Evolutionary conservation across 352 stramenopile species (phyloP).

Genomic region (Pythium coloratum): DNA sequence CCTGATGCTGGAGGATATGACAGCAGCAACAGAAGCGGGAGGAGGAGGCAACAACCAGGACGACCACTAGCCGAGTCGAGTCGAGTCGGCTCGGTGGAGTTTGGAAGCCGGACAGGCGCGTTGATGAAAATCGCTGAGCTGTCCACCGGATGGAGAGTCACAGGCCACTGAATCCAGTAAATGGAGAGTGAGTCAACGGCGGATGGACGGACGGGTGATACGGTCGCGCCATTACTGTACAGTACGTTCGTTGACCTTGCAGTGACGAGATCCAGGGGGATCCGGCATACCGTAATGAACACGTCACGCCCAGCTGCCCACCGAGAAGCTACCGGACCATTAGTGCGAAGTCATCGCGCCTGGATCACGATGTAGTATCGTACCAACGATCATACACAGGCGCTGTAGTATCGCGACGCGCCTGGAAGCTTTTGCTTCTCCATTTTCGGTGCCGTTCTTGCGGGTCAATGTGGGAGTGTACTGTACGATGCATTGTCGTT

Average conservation of each 20-base stretch:
- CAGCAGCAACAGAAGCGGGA: background rate
- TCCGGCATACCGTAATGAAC: background rate
- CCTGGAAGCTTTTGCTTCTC: background rate
- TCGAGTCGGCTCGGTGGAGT: no score
- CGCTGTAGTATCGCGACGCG: background rate
- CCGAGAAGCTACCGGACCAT: background rate
- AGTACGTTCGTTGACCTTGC: no score
- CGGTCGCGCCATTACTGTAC: no score
- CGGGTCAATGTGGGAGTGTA: background rate
- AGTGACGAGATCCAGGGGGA: background rate
- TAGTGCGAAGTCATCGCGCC: no score
- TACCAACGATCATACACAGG: background rate
- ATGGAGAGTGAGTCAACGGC: no score
- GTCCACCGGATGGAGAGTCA: background rate
- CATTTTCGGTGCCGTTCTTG: background rate
- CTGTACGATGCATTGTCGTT: background rate
- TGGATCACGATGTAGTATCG: no score
- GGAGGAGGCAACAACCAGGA: conserved; percentile 31
- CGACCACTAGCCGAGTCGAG: conserved; percentile 1
- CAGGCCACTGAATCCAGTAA: background rate
- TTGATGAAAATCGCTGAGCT: background rate
- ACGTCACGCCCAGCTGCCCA: background rate
- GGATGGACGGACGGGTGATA: no score
- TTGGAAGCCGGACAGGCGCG: background rate
- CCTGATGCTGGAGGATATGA: conserved; percentile 24